Evolutionary conservation across 306 rosid genomes (phyloP).

Genomic region (Castanospermum australe): DNA sequence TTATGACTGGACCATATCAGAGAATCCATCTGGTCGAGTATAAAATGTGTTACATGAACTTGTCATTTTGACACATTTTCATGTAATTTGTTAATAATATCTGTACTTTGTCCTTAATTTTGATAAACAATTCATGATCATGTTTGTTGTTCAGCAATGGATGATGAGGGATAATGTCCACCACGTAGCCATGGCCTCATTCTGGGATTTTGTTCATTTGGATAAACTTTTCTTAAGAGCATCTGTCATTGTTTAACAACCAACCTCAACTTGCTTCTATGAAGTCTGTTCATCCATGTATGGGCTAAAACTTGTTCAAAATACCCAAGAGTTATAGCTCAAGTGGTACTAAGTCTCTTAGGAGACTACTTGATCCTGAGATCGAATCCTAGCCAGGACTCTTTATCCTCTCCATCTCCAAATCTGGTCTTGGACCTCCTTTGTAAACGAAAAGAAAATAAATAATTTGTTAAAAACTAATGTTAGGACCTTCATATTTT

Average conservation of each 20-base stretch:
- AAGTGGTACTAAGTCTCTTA: too few relatives aligned
- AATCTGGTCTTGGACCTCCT: too few relatives aligned
- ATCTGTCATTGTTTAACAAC: neutral
- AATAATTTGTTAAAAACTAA: too few relatives aligned
- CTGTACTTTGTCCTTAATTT: conserved; percentile 29
- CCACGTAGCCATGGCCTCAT: neutral
- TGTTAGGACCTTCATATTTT: too few relatives aligned
- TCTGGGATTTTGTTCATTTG: neutral
- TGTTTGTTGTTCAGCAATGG: neutral
- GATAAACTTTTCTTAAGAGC: neutral
- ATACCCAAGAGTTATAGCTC: too few relatives aligned
- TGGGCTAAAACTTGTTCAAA: too few relatives aligned
- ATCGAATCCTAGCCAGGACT: too few relatives aligned
- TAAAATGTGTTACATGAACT: conserved; percentile 22
- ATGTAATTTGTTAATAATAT: conserved; percentile 49
- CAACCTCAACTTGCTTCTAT: too few relatives aligned
- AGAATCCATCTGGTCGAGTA: conserved; percentile 27
- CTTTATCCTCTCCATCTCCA: too few relatives aligned
- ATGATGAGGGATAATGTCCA: conserved; percentile 23
- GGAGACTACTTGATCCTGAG: too few relatives aligned
- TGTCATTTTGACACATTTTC: conserved; percentile 31
- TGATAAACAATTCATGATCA: conserved; percentile 19
- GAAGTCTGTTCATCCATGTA: too few relatives aligned
- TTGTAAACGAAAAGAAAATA: too few relatives aligned
- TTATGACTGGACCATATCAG: conserved; percentile 27